Conservation (phyloP, 768 basidiomycete species). For the Atractiella rhizophila region DNA sequence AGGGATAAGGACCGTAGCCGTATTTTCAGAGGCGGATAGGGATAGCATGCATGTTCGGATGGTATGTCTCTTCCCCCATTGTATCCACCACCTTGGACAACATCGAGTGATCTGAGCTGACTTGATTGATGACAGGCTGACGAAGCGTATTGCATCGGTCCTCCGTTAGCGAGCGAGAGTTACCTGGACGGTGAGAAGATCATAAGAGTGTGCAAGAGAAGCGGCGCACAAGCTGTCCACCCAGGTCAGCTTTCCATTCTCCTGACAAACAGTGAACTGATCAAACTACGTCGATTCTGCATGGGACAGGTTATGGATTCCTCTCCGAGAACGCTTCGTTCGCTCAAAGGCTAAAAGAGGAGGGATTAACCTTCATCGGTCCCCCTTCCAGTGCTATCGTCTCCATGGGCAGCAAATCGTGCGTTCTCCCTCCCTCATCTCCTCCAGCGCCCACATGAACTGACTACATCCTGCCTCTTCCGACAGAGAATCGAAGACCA, state of each 20-base stretch:
- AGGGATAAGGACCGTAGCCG: constrained; percentile 73
- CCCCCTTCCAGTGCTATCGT: constrained; percentile 67
- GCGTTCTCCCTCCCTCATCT: constrained; percentile 15
- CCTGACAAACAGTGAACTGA: too few species aligned
- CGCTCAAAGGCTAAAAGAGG: constrained; percentile 42
- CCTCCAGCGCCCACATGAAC: neutral
- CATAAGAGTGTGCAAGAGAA: constrained; percentile 49
- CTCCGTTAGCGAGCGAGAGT: constrained; percentile 64
- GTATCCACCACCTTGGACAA: neutral
- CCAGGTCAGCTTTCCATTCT: constrained; percentile 32
- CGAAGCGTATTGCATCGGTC: constrained; percentile 77
- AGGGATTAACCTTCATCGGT: constrained; percentile 70
- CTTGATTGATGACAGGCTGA: constrained; percentile 46
- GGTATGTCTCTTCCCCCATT: constrained; percentile 23
- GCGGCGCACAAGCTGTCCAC: constrained; percentile 79
- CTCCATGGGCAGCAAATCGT: constrained; percentile 88
- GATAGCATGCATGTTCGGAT: constrained; percentile 57
- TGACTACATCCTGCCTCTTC: neutral
- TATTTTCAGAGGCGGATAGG: constrained; percentile 67
- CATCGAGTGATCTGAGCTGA: neutral
- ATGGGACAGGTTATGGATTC: constrained; percentile 43
- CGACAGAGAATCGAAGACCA: constrained; percentile 23
- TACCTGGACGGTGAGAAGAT: constrained; percentile 77
- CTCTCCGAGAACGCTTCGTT: constrained; percentile 75
- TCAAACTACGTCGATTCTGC: neutral